A percentile compares a stretch with the other conserved stretches of the same genome.
Evolutionary conservation across 2,329 filamentous ascomycete species (phyloP).

Genomic region (Catunica adiposa): DNA sequence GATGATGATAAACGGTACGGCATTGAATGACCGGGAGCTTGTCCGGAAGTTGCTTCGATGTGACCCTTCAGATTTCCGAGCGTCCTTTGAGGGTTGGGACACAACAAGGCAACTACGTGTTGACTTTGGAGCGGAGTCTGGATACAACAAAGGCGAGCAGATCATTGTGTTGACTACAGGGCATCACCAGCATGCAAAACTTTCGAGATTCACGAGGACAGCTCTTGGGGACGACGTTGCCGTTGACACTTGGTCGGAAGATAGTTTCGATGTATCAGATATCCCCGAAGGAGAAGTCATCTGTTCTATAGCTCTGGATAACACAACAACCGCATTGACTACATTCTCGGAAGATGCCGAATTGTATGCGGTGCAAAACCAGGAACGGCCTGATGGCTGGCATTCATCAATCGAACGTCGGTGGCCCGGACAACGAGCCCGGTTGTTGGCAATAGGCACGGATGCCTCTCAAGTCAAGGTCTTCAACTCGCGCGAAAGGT

Average conservation of each 20-base stretch:
- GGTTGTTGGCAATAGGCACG: conserved; percentile 69
- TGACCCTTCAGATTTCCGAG: conserved; percentile 52
- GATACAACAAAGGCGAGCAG: conserved; percentile 57
- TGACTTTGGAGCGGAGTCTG: conserved; percentile 73
- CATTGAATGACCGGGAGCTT: not conserved
- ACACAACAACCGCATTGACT: conserved; percentile 53
- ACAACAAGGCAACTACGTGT: conserved; percentile 76
- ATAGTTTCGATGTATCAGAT: conserved; percentile 17
- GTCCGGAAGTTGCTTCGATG: not conserved
- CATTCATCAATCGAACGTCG: conserved; percentile 25
- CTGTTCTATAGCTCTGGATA: conserved; percentile 55
- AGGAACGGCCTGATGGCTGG: not conserved
- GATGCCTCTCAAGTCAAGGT: conserved; percentile 58
- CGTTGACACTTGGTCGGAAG: too few species aligned
- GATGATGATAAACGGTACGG: not conserved
- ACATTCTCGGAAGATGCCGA: conserved; percentile 54
- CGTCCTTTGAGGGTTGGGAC: conserved; percentile 71
- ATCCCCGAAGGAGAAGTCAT: conserved; percentile 38
- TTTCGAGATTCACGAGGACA: not conserved
- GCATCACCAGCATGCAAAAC: conserved; percentile 22
- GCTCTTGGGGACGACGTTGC: too few species aligned
- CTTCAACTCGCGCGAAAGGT: conserved; percentile 61
- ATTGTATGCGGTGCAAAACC: not conserved
- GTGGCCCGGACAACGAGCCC: conserved; percentile 60
- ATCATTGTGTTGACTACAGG: conserved; percentile 62